phyloP scores from a whole-genome alignment of 2,329 filamentous ascomycete genomes.

The Phyllosticta citribraziliensis region DNA sequence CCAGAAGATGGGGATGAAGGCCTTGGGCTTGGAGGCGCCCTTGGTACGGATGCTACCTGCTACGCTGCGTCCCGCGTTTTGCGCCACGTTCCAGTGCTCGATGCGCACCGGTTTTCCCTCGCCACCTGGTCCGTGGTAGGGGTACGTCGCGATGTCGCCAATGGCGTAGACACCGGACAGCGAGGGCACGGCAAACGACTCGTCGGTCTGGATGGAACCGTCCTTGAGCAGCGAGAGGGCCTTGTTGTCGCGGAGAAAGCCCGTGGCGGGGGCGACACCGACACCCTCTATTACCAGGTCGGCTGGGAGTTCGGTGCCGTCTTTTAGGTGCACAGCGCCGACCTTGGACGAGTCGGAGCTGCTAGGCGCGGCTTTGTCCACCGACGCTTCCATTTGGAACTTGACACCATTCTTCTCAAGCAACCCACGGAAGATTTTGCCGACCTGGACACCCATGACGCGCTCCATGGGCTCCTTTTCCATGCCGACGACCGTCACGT shows the following conservation, averaged over 20 bases:
- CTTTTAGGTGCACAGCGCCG: constrained; percentile 71
- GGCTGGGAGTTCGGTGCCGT: constrained; percentile 73
- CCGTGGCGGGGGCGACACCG: constrained; percentile 76
- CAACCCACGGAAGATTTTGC: constrained; percentile 65
- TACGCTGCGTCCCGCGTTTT: constrained; percentile 76
- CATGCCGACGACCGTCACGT: constrained; percentile 81
- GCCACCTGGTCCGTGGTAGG: constrained; percentile 83
- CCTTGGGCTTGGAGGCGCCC: constrained; percentile 45
- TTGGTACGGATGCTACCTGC: constrained; percentile 67
- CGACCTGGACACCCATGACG: constrained; percentile 74
- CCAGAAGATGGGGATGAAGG: constrained; percentile 95
- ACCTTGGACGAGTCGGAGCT: constrained; percentile 59
- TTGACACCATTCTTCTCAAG: constrained; percentile 82
- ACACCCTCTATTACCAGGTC: constrained; percentile 89
- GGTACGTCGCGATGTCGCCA: constrained; percentile 90
- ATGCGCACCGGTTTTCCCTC: constrained; percentile 67
- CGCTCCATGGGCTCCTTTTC: constrained; percentile 76
- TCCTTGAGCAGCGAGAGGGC: constrained; percentile 65
- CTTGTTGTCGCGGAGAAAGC: constrained; percentile 66
- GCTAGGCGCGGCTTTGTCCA: constrained; percentile 74
- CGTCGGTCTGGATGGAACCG: constrained; percentile 74
- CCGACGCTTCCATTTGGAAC: constrained; percentile 71
- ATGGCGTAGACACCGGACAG: constrained; percentile 81
- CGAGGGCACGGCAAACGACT: constrained; percentile 66
- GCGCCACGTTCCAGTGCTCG: constrained; percentile 98